Conservation (phyloP, 176 grass and related monocot genomes). For the Oryza longistaminata region DNA sequence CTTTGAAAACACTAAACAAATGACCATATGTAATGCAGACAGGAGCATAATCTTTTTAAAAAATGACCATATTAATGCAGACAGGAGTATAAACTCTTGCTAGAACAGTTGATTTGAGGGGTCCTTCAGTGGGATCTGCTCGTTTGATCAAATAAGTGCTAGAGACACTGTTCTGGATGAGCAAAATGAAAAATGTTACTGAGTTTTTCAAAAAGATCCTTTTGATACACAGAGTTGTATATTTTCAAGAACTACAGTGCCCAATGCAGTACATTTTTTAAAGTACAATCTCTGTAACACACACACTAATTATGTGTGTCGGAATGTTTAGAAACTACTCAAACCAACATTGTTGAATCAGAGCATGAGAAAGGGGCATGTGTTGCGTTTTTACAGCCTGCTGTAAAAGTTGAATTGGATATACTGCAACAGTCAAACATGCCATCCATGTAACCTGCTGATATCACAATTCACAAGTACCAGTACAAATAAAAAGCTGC, state of each 20-base stretch:
- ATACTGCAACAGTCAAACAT: not conserved
- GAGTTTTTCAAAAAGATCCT: not conserved
- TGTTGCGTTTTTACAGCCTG: not conserved
- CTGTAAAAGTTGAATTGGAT: slow-evolving; percentile 22
- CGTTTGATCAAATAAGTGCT: not conserved
- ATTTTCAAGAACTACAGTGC: not conserved
- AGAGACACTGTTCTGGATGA: not conserved
- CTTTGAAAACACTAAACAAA: slow-evolving; percentile 14
- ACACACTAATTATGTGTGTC: not conserved
- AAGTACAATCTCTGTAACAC: not conserved
- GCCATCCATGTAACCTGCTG: not conserved
- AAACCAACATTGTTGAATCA: not conserved
- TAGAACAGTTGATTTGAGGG: slow-evolving; percentile 27
- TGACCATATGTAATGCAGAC: slow-evolving; percentile 4
- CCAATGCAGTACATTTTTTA: not conserved
- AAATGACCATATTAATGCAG: not conserved
- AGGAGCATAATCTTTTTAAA: slow-evolving; percentile 12
- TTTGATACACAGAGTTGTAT: not conserved
- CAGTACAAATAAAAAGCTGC: slow-evolving; percentile 34
- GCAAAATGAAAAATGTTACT: not conserved
- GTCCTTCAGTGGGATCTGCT: slow-evolving; percentile 1
- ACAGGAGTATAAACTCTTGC: slow-evolving; percentile 10
- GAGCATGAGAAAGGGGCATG: not conserved
- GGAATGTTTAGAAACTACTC: not conserved
- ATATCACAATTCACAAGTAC: slow-evolving; percentile 27